phyloP scores from a whole-genome alignment of 1,139 yeast species.

The Schwanniomyces etchellsii region DNA sequence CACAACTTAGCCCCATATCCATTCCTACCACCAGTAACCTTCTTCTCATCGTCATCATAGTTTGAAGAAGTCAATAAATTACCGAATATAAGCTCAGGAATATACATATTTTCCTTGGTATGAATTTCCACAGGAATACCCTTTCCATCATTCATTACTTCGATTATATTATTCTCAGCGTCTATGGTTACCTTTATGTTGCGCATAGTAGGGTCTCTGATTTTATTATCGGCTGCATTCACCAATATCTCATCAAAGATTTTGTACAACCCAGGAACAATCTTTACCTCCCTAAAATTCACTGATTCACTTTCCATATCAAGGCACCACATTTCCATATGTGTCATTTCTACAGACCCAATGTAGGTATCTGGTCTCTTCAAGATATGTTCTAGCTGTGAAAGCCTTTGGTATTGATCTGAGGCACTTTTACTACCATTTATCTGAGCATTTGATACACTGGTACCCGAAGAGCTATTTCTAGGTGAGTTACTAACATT shows the following conservation, averaged over 20 bases:
- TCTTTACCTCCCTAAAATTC: constrained; percentile 65
- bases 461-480: neutral
- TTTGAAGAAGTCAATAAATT: constrained; percentile 91
- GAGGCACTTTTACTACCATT: constrained; percentile 34
- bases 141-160: constrained; percentile 86
- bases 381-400: constrained; percentile 92
- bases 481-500: too few relatives aligned
- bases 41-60: constrained; percentile 91
- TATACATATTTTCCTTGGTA: constrained; percentile 83
- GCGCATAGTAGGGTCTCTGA: constrained; percentile 89
- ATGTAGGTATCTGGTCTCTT: constrained; percentile 98
- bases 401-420: constrained; percentile 84
- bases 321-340: constrained; percentile 80
- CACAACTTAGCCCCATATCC: constrained; percentile 94
- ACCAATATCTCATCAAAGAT: constrained; percentile 96
- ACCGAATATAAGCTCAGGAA: constrained; percentile 96
- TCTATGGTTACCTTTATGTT: constrained; percentile 76
- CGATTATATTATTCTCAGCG: constrained; percentile 66
- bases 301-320: constrained; percentile 67
- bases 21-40: constrained; percentile 98
- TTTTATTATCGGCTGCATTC: constrained; percentile 97
- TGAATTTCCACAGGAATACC: constrained; percentile 97
- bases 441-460: constrained; percentile 3
- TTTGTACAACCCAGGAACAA: constrained; percentile 94
- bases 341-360: constrained; percentile 86